A percentile compares a stretch with the other conserved stretches of the same genome.
Conservation (phyloP, 2,329 filamentous ascomycete species). For the Cercospora zeina region DNA sequence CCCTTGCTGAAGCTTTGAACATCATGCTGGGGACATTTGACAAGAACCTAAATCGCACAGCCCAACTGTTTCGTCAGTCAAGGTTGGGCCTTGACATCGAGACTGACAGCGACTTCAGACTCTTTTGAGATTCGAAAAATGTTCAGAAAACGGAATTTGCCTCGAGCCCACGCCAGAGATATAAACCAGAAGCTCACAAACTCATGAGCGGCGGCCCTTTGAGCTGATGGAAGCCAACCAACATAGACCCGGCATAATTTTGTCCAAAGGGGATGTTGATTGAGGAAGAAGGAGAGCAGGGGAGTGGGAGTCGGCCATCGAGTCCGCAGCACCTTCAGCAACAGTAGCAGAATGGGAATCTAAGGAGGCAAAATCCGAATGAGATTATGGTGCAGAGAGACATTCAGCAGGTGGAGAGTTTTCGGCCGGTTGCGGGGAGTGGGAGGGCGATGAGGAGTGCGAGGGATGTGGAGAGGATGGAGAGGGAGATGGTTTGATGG, state of each 20-base stretch:
- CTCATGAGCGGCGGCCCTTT: neutral
- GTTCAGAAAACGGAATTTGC: neutral
- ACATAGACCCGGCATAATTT: neutral
- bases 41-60: neutral
- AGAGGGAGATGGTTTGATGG: slow-evolving; percentile 21
- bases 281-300: neutral
- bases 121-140: neutral
- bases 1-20: neutral
- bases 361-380: neutral
- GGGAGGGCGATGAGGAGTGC: slow-evolving; percentile 9
- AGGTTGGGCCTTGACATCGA: neutral
- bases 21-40: neutral
- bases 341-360: neutral
- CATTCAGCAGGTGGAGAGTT: slow-evolving; percentile 20
- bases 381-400: slow-evolving; percentile 22
- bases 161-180: neutral
- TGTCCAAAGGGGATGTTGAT: slow-evolving; percentile 4
- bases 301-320: neutral
- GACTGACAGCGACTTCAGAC: neutral
- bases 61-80: neutral
- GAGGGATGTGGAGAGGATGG: slow-evolving; percentile 16
- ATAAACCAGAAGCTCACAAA: neutral
- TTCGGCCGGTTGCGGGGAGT: slow-evolving; percentile 8
- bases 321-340: neutral
- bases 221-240: neutral